phyloP scores from a whole-genome alignment of 495 filamentous ascomycete genomes.

The Lasiosphaeris hirsuta region DNA sequence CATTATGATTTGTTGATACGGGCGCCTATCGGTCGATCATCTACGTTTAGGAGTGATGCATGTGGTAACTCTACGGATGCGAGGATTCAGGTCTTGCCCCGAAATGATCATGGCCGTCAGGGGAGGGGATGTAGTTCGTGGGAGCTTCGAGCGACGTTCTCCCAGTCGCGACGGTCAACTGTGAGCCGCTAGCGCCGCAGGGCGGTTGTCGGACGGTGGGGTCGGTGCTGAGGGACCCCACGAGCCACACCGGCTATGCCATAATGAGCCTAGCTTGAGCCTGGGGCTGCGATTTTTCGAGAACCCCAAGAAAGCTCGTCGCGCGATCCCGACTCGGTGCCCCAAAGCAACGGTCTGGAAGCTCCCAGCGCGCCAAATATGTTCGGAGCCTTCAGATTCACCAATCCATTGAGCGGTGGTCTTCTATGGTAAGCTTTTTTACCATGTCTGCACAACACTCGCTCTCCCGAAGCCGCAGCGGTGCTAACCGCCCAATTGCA shows the following conservation, averaged over 20 bases:
- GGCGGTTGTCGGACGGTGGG: no score
- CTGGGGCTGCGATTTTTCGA: constrained; percentile 24
- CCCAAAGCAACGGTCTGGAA: constrained; percentile 9
- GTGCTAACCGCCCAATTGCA: background rate
- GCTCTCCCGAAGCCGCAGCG: no score
- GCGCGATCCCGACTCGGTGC: background rate
- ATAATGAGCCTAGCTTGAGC: constrained; percentile 13
- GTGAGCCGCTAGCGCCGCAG: no score
- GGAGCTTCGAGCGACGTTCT: no score
- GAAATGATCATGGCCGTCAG: no score
- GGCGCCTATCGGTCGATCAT: constrained; percentile 32
- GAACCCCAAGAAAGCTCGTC: constrained; percentile 3
- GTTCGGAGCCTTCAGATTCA: constrained; percentile 80
- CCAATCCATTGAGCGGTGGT: constrained; percentile 71
- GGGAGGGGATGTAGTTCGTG: no score
- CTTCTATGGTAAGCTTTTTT: constrained; percentile 65
- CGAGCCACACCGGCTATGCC: background rate
- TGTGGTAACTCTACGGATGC: background rate
- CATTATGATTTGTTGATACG: constrained; percentile 49
- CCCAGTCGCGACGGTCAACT: no score
- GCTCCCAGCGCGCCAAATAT: constrained; percentile 40
- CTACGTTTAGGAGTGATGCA: constrained; percentile 3
- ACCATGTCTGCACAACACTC: background rate
- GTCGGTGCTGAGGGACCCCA: no score
- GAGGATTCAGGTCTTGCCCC: no score